These are phyloP conservation scores for Parascedosporium putredinis DNA, from an alignment of 2,329 filamentous ascomycete genomes.

Conservation along the genomic window DNA sequence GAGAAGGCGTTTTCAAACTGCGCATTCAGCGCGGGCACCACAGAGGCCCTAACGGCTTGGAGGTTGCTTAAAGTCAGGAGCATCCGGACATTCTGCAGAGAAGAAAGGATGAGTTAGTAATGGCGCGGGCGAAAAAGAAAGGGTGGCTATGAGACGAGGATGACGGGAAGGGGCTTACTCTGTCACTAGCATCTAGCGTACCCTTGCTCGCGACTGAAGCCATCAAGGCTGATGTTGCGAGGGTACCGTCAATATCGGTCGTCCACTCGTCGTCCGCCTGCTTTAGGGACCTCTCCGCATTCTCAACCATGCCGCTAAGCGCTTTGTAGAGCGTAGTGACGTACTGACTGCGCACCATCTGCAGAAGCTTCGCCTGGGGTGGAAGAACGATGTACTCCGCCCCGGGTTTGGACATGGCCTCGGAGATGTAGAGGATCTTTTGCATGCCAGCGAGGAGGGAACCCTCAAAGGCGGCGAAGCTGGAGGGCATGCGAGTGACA, in stretches of 20 bases:
- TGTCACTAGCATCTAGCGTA: slow-evolving; percentile 44
- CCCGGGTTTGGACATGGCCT: slow-evolving; percentile 66
- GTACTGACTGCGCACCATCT: slow-evolving; percentile 86
- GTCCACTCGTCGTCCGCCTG: slow-evolving; percentile 55
- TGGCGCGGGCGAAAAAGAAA: too few species aligned
- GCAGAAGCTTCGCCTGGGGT: slow-evolving; percentile 75
- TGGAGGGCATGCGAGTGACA: slow-evolving; percentile 80
- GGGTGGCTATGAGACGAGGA: too few species aligned
- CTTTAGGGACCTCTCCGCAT: slow-evolving; percentile 67
- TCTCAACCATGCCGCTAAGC: slow-evolving; percentile 91
- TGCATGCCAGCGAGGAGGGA: slow-evolving; percentile 78
- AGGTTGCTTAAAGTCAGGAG: slow-evolving; percentile 91
- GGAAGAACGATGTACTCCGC: slow-evolving; percentile 70
- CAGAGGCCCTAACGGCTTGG: slow-evolving; percentile 66
- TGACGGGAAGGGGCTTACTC: slow-evolving; percentile 30
- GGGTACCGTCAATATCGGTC: slow-evolving; percentile 32
- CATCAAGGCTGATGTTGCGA: slow-evolving; percentile 20
- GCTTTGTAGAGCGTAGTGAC: slow-evolving; percentile 91
- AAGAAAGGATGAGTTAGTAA: not conserved
- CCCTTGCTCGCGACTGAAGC: slow-evolving; percentile 30
- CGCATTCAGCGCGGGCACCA: slow-evolving; percentile 78
- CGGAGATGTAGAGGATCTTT: slow-evolving; percentile 87
- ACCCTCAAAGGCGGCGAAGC: slow-evolving; percentile 78
- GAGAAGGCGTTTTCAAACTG: slow-evolving; percentile 92
- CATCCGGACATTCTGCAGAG: slow-evolving; percentile 73